Conservation (phyloP, 2,329 filamentous ascomycete genomes). For the Tolypocladium pustulatum region DNA sequence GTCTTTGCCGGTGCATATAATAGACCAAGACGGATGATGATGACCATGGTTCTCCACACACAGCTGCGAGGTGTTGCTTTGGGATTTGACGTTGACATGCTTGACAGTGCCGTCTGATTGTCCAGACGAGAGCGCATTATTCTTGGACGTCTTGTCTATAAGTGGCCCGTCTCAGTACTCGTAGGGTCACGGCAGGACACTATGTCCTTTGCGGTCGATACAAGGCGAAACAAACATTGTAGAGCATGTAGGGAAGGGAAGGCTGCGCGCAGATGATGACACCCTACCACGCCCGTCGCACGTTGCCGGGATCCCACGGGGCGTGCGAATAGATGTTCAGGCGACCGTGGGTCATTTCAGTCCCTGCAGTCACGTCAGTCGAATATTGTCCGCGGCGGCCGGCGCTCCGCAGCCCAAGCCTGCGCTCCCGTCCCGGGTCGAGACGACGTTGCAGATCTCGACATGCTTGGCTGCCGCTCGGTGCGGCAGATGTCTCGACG, state of each 20-base stretch:
- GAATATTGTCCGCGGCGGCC: not conserved
- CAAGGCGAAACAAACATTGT: not conserved
- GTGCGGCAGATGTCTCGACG: not conserved
- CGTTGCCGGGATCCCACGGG: not conserved
- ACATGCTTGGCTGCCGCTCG: not conserved
- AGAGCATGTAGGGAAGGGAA: not conserved
- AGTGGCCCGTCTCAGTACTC: not conserved
- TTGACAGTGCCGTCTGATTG: not conserved
- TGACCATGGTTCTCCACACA: not conserved
- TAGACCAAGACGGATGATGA: not conserved
- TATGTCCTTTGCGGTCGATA: not conserved
- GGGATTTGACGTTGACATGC: not conserved
- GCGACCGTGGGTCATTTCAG: not conserved
- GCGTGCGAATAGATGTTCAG: not conserved
- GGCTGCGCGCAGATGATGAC: not conserved
- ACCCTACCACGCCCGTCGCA: not conserved
- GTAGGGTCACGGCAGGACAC: not conserved
- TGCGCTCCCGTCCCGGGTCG: not conserved
- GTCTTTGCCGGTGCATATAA: not conserved
- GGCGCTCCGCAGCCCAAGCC: too few relatives aligned
- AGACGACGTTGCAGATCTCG: not conserved
- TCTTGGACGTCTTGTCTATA: not conserved
- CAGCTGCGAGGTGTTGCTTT: not conserved
- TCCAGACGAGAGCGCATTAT: not conserved
- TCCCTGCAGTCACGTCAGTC: not conserved